Evolutionary conservation across 441 rosid species (phyloP).

Genomic region (Croton setiger): DNA sequence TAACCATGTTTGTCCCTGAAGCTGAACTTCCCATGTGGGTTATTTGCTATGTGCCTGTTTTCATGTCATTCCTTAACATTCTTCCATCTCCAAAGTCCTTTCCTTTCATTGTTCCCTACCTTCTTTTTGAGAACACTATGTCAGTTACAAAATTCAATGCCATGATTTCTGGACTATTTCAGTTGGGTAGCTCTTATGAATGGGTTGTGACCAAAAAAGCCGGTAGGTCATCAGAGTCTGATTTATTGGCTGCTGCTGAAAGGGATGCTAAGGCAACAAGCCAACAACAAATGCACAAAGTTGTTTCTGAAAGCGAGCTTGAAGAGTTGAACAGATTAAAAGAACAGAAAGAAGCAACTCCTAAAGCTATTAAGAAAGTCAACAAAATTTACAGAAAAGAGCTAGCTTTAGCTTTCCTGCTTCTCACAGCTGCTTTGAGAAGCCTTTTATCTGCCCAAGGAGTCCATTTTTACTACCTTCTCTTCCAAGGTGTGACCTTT

Average conservation of each 20-base stretch:
- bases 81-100: conserved; percentile 77
- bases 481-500: conserved; percentile 81
- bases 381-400: conserved; percentile 84
- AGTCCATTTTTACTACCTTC: conserved; percentile 85
- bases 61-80: conserved; percentile 81
- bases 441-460: conserved; percentile 78
- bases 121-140: conserved; percentile 94
- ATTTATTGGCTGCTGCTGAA: conserved; percentile 60
- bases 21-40: conserved; percentile 92
- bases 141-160: conserved; percentile 92
- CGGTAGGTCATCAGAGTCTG: conserved; percentile 76
- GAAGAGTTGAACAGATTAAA: conserved; percentile 48
- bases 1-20: conserved; percentile 87
- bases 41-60: conserved; percentile 77
- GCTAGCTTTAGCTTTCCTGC: conserved; percentile 74
- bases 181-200: conserved; percentile 81
- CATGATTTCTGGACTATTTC: conserved; percentile 83
- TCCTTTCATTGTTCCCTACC: conserved; percentile 90
- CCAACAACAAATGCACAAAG: conserved; percentile 44
- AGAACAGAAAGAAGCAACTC: conserved; percentile 46
- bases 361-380: conserved; percentile 46
- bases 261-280: conserved; percentile 43
- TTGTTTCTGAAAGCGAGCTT: conserved; percentile 70
- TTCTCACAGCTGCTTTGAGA: conserved; percentile 74
- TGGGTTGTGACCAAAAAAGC: conserved; percentile 97